Evolutionary conservation across 2,329 filamentous ascomycete species (phyloP), one percentile per base, ranked within the genome.

Genomic region (Penicillium nordicum): DNA sequence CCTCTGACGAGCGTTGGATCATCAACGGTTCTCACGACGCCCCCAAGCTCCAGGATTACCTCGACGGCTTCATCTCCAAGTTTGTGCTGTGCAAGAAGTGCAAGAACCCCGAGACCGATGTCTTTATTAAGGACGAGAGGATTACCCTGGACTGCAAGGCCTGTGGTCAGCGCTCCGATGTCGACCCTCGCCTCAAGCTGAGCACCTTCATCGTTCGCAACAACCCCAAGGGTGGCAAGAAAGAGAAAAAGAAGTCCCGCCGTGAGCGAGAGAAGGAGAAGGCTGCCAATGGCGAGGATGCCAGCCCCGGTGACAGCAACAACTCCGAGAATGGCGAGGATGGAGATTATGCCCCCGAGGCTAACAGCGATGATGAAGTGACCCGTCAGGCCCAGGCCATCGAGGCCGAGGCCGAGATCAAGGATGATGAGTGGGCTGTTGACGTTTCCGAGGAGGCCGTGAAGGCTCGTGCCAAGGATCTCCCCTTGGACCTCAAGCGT

Each of bases 21-120:
- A 97, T 99, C 85, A 99, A 99, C 80, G 94, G 94, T 74, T 91
- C 93, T 66, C 94, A 99, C 75, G 94, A 99, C 67, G 87, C 93
- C 61, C 80, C 83, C 76, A 97, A 97, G 83, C 88, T 99, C 47
- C 94, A 99, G 82, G 94, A 97, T 75, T 92, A 97, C 69, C 89
- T 99, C 47, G 93, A 97, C 75, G 92, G 92, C 69, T 99, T 99
- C 84, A 99, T 99, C 80, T 84, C 88, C 82, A 96, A 91, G 80
- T 99, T 97, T 67, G 94, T 99, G 70, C 92, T 99, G 63, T 99
- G 94, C 89, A 96, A 95, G 82, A 93, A 95, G 77, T 99, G 94
- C 88, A 96, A 96, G 86, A 99, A 99, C 77, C 94, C 94, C 36
- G 94, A 99, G 83, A 99, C 94, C 65, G 92, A 95, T 65, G 88